These are phyloP conservation scores for Lentinula aciculospora DNA, from an alignment of 768 basidiomycete species.

Conservation along the genomic window DNA sequence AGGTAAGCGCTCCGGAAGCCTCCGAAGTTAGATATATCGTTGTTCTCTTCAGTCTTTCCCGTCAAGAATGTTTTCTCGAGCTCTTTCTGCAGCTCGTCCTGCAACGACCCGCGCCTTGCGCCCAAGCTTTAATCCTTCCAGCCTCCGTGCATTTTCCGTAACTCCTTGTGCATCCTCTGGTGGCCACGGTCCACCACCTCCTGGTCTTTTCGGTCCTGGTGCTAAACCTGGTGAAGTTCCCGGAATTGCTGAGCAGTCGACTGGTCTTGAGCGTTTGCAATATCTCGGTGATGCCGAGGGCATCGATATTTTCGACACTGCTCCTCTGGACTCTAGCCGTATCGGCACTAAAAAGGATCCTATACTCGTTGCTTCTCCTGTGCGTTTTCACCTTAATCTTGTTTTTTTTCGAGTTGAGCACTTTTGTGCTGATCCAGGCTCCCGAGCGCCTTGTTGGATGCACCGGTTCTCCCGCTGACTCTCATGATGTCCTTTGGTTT, in stretches of 20 bases:
- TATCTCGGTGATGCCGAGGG: conserved; percentile 85
- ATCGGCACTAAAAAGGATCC: conserved; percentile 87
- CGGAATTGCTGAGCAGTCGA: conserved; percentile 85
- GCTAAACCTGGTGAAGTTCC: conserved; percentile 71
- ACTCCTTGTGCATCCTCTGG: conserved; percentile 52
- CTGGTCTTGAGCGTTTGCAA: conserved; percentile 95
- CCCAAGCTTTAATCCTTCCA: conserved; percentile 13
- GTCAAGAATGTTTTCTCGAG: conserved; percentile 11
- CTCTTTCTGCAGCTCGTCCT: conserved; percentile 10
- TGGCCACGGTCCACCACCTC: conserved; percentile 48
- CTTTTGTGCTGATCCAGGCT: conserved; percentile 43
- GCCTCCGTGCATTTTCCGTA: conserved; percentile 54
- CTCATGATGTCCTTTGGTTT: conserved; percentile 92
- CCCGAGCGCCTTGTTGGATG: conserved; percentile 85
- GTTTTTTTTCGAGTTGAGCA: not conserved
- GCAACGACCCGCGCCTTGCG: conserved; percentile 8
- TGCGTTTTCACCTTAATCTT: conserved; percentile 34
- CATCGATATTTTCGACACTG: conserved; percentile 83
- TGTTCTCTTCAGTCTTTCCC: not conserved
- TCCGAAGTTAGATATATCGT: not conserved
- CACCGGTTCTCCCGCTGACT: conserved; percentile 92
- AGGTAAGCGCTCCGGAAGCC: not conserved
- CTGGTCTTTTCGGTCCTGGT: conserved; percentile 67
- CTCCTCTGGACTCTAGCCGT: conserved; percentile 77
- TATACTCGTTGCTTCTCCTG: conserved; percentile 81